Base-by-base conservation (phyloP, 1,284 basidiomycete species). In the Trichosporon inkin region DNA sequence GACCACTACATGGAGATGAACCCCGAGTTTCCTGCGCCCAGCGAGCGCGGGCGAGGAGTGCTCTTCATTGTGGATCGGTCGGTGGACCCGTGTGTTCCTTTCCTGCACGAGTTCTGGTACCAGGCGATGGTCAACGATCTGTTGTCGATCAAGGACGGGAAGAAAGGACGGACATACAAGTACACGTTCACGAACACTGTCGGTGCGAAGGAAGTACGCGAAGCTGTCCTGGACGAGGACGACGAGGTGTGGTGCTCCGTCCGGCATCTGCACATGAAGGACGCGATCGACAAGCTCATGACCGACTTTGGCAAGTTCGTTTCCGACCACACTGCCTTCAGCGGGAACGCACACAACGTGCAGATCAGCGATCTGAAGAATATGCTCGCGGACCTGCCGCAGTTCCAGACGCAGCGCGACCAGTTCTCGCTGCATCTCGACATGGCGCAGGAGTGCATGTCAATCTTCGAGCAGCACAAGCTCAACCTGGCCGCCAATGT, bases 121-220 rank as follows among this genome's bases (percentile, higher is more conserved):
- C 96, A 99, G 77, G 95, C 96, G 0, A 99, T 99, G 96, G 88
- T 87, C 55, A 93, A 95, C 70, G 96, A 99, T 76, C 79, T 99
- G 32, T 82, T 99, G 1, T 86, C 88, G 17, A 90, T 99, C 60
- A 84, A 90, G 60, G 86, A 93, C 64, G 95, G 93, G 24, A 84
- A 82, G 3, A 86, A 84, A 75, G 44, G 44, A 11, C 44, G 44
- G 22, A 49, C 44, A 14, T 99, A 98, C 78, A 86, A 84, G 88
- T 92, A 93, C 75, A 92, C 91, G 71, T 92, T 93, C 78, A 88
- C 92, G 71, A 88, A 89, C 53, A 77, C 75, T 3, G 71, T 86
- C 1, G 94, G 92, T 13, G 82, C 85, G 11, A 86, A 84, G 62
- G 94, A 99, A 72, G 90, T 95, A 70, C 92, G 92, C 76, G 86